Evolutionary conservation across 129 eudicot genomes (phyloP).

Genomic region (Centrapalus pauciflorus): DNA sequence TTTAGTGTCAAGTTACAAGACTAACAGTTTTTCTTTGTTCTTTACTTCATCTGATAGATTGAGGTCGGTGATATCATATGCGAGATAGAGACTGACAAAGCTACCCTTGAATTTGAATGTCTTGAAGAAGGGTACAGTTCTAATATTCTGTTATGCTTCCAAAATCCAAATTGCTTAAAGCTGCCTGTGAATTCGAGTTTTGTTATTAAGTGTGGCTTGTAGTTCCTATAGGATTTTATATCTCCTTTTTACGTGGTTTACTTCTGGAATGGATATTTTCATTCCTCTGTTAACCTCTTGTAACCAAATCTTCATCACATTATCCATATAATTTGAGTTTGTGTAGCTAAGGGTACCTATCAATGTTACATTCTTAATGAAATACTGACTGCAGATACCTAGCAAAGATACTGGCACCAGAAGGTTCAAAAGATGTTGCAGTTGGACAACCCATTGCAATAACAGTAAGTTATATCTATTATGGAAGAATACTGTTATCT

Average conservation of each 20-base stretch:
- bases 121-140: slow-evolving; percentile 97
- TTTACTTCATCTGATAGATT: slow-evolving; percentile 49
- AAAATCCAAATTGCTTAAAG: neutral
- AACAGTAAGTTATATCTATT: slow-evolving; percentile 49
- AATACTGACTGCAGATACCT: slow-evolving; percentile 52
- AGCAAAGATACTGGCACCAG: slow-evolving; percentile 94
- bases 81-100: slow-evolving; percentile 98
- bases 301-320: neutral
- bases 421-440: slow-evolving; percentile 82
- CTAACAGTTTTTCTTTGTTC: slow-evolving; percentile 3
- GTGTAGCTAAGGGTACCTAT: slow-evolving; percentile 10
- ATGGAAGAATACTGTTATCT: neutral
- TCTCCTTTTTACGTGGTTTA: slow-evolving; percentile 3
- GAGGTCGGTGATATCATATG: slow-evolving; percentile 94
- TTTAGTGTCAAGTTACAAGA: neutral
- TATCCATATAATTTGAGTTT: neutral
- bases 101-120: slow-evolving; percentile 93
- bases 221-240: slow-evolving; percentile 3
- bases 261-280: neutral
- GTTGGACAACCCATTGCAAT: slow-evolving; percentile 94
- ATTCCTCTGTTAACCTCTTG: neutral
- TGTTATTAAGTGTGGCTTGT: neutral
- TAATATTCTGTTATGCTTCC: neutral
- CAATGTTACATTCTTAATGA: slow-evolving; percentile 6
- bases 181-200: neutral